A percentile compares a stretch with the other conserved stretches of the same genome.
Evolutionary conservation across 306 rosid species (phyloP).

Genomic region (Echinosophora koreensis): DNA sequence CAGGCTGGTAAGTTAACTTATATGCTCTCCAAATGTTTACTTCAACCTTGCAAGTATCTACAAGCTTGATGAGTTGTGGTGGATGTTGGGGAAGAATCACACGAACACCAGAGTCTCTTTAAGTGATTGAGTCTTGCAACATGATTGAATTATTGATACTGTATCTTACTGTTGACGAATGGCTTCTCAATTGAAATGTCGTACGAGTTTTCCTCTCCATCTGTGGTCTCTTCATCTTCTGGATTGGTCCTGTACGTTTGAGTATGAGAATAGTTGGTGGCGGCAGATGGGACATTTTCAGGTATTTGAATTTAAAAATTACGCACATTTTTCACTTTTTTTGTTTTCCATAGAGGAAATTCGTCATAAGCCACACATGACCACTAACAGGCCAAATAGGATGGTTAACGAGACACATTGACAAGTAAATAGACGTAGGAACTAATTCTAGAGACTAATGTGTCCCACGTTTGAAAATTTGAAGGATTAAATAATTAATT

Average conservation of each 20-base stretch:
- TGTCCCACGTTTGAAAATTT: too few species aligned
- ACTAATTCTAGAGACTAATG: too few species aligned
- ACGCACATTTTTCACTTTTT: too few species aligned
- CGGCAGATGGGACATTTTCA: too few species aligned
- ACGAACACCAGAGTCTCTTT: constrained; percentile 72
- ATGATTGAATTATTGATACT: constrained; percentile 76
- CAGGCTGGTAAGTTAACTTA: constrained; percentile 50
- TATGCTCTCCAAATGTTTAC: constrained; percentile 43
- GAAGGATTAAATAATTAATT: too few species aligned
- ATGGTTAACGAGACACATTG: too few species aligned
- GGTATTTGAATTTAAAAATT: too few species aligned
- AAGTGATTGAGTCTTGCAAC: constrained; percentile 59
- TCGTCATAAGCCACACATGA: too few species aligned
- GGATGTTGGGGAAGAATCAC: constrained; percentile 41
- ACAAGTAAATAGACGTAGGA: too few species aligned
- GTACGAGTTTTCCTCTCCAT: constrained; percentile 45
- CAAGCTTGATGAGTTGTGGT: constrained; percentile 1
- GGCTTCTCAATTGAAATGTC: constrained; percentile 34
- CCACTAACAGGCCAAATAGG: too few species aligned
- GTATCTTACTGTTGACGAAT: constrained; percentile 75
- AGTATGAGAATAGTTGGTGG: too few species aligned
- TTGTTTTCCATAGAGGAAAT: too few species aligned
- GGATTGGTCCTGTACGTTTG: constrained; percentile 44
- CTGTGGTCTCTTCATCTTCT: constrained; percentile 48
- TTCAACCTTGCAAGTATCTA: constrained; percentile 44